Percentiles rank a stretch among this genome's conserved stretches.
phyloP scores from a whole-genome alignment of 345 rosid genomes.

The Hibiscus tridactylites region DNA sequence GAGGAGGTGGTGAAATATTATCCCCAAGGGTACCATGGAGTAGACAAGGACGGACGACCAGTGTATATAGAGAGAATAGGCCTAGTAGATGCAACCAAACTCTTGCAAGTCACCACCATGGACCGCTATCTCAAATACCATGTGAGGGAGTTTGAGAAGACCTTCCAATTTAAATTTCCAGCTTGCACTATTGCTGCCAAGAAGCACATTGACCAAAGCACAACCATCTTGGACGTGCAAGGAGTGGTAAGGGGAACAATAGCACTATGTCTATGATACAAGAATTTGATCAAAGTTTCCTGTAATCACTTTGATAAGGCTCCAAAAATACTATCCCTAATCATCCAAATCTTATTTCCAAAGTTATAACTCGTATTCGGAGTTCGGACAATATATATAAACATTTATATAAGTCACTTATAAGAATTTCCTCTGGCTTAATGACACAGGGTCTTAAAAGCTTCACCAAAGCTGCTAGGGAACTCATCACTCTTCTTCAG shows the following conservation, averaged over 20 bases:
- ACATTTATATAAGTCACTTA: not conserved
- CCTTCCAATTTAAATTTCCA: constrained; percentile 69
- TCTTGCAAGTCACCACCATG: constrained; percentile 88
- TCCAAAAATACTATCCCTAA: not conserved
- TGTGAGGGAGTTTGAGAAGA: constrained; percentile 86
- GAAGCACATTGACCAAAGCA: constrained; percentile 86
- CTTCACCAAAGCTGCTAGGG: constrained; percentile 89
- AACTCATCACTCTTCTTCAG: constrained; percentile 73
- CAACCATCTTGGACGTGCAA: constrained; percentile 93
- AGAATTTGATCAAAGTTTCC: not conserved
- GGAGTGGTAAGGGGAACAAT: constrained; percentile 76
- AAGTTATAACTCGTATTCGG: not conserved
- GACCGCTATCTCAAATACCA: constrained; percentile 90
- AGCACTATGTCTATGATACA: not conserved
- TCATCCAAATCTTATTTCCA: not conserved
- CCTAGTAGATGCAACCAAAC: constrained; percentile 70
- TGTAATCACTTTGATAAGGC: not conserved
- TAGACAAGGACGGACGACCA: constrained; percentile 91
- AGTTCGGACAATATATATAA: not conserved
- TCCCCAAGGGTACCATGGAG: constrained; percentile 95
- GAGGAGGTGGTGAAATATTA: constrained; percentile 61
- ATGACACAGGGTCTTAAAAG: constrained; percentile 70
- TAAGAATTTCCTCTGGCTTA: not conserved
- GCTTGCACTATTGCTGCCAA: constrained; percentile 87
- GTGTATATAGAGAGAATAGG: constrained; percentile 88